Evolutionary conservation across 345 rosid genomes (phyloP).

Genomic region (Acer negundo): DNA sequence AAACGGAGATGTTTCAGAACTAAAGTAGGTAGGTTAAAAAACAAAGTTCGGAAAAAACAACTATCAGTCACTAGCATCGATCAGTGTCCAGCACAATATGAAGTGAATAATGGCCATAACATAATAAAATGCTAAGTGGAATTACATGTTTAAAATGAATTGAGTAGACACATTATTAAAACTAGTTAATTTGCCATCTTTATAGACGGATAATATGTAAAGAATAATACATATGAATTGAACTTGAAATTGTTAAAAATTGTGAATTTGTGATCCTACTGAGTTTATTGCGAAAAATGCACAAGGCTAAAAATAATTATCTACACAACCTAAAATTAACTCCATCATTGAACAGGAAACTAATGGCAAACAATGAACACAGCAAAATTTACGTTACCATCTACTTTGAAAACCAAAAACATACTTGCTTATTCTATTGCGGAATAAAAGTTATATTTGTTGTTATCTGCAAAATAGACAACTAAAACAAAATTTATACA

Average conservation of each 20-base stretch:
- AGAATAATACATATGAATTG: neutral
- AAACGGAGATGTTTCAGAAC: slow-evolving; percentile 7
- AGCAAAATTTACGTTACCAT: neutral
- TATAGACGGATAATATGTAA: neutral
- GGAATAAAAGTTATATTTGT: neutral
- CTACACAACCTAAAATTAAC: neutral
- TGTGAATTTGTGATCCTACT: neutral
- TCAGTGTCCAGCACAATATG: neutral
- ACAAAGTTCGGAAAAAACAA: neutral
- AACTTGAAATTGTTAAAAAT: neutral
- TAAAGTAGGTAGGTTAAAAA: neutral
- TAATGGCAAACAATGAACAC: neutral
- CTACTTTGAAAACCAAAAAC: neutral
- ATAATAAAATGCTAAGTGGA: neutral
- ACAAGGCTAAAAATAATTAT: neutral
- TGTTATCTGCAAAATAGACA: neutral
- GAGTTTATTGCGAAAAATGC: neutral
- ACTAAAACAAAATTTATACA: neutral
- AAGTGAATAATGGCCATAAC: neutral
- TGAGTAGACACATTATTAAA: neutral
- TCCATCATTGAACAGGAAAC: neutral
- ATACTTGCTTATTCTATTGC: neutral
- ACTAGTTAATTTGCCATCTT: neutral
- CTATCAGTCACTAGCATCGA: neutral
- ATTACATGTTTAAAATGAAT: neutral